phyloP scores from a whole-genome alignment of 169 alveolate species.

The Cryptosporidium sp. region DNA sequence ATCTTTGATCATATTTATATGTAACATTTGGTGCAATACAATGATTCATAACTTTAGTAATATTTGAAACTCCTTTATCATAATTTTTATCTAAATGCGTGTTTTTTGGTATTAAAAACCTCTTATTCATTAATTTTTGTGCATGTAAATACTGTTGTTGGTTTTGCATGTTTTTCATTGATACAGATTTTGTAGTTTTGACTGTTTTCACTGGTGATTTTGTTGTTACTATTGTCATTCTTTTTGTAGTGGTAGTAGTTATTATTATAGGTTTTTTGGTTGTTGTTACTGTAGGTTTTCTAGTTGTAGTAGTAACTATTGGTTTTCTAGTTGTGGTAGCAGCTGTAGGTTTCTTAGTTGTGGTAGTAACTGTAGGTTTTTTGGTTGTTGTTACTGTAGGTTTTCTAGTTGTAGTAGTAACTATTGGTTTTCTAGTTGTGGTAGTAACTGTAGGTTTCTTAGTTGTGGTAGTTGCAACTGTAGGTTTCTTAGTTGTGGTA shows the following conservation, averaged over 20 bases:
- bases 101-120: background rate
- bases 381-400: background rate
- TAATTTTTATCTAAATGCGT: background rate
- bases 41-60: conserved; percentile 7
- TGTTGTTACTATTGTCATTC: background rate
- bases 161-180: conserved; percentile 21
- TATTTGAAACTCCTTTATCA: conserved; percentile 47
- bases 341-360: background rate
- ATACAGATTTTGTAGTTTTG: conserved; percentile 37
- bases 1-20: conserved; percentile 40
- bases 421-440: too few relatives aligned
- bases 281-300: background rate
- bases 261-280: background rate
- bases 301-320: background rate
- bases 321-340: background rate
- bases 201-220: background rate
- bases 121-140: conserved; percentile 18
- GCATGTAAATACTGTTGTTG: conserved; percentile 56
- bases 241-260: conserved; percentile 15
- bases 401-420: background rate
- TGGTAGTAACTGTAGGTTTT: background rate
- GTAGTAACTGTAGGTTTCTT: too few relatives aligned
- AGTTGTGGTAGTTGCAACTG: too few relatives aligned
- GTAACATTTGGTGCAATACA: conserved; percentile 64
- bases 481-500: background rate